Evolutionary conservation across 2,329 filamentous ascomycete species (phyloP).

Genomic region (Rosellinia necatrix): DNA sequence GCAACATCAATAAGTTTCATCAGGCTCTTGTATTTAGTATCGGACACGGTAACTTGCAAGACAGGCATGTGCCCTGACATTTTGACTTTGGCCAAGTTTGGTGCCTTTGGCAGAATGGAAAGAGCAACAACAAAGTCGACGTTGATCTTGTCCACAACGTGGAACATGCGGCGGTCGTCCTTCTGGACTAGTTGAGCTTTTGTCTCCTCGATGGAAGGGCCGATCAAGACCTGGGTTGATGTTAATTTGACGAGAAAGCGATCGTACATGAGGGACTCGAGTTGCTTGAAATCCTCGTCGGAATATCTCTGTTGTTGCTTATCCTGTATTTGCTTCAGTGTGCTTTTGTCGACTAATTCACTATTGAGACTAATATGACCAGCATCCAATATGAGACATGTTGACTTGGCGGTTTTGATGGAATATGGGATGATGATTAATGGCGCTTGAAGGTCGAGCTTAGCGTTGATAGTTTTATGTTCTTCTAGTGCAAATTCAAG

Average conservation of each 20-base stretch:
- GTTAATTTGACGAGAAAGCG: slow-evolving; percentile 92
- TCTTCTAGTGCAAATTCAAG: slow-evolving; percentile 96
- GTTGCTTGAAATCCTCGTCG: slow-evolving; percentile 82
- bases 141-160: slow-evolving; percentile 96
- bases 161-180: slow-evolving; percentile 72
- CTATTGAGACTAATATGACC: slow-evolving; percentile 95
- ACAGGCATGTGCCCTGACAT: slow-evolving; percentile 91
- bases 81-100: slow-evolving; percentile 88
- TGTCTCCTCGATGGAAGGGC: slow-evolving; percentile 88
- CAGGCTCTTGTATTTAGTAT: slow-evolving; percentile 93
- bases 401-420: slow-evolving; percentile 78
- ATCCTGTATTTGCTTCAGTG: slow-evolving; percentile 83
- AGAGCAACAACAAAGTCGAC: slow-evolving; percentile 96
- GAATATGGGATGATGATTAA: slow-evolving; percentile 96
- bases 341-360: slow-evolving; percentile 89
- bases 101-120: slow-evolving; percentile 94
- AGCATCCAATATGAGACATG: slow-evolving; percentile 92
- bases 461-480: slow-evolving; percentile 96
- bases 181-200: slow-evolving; percentile 76
- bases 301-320: slow-evolving; percentile 89
- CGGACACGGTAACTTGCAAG: slow-evolving; percentile 88
- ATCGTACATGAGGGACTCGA: slow-evolving; percentile 97
- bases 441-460: slow-evolving; percentile 92
- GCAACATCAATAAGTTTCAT: slow-evolving; percentile 97
- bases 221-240: slow-evolving; percentile 93